These are phyloP conservation scores for Austropuccinia psidii DNA, from an alignment of 1,284 basidiomycete genomes.

Conservation along the genomic window DNA sequence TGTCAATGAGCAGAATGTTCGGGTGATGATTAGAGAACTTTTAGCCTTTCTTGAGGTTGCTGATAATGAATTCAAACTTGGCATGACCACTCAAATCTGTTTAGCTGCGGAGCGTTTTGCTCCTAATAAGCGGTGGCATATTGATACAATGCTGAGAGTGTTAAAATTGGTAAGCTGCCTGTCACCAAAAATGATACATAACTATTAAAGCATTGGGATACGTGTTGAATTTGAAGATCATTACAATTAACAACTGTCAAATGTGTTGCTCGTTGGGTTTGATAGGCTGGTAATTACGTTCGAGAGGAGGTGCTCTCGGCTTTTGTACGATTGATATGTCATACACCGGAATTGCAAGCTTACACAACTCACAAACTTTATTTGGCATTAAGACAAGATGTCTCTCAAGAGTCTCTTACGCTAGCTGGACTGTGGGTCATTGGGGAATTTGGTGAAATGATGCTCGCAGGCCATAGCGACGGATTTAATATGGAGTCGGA, in stretches of 20 bases:
- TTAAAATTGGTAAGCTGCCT: constrained; percentile 67
- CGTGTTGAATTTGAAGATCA: no score
- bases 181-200: no score
- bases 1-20: constrained; percentile 91
- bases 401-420: constrained; percentile 93
- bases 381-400: constrained; percentile 74
- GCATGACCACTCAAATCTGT: constrained; percentile 95
- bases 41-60: constrained; percentile 95
- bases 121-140: constrained; percentile 98
- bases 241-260: no score
- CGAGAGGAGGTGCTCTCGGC: constrained; percentile 90
- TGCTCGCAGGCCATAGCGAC: constrained; percentile 56
- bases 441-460: constrained; percentile 88
- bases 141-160: constrained; percentile 89
- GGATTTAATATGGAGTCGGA: constrained; percentile 62
- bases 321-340: constrained; percentile 90
- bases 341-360: constrained; percentile 92
- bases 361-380: constrained; percentile 93
- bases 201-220: no score
- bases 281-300: constrained; percentile 93
- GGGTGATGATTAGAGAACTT: constrained; percentile 82
- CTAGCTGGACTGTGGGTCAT: constrained; percentile 90
- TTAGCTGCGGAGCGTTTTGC: constrained; percentile 93
- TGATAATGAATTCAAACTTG: constrained; percentile 97
- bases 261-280: no score